Base-by-base conservation (phyloP, 176 grass and related monocot genomes). In the Bromus sterilis region DNA sequence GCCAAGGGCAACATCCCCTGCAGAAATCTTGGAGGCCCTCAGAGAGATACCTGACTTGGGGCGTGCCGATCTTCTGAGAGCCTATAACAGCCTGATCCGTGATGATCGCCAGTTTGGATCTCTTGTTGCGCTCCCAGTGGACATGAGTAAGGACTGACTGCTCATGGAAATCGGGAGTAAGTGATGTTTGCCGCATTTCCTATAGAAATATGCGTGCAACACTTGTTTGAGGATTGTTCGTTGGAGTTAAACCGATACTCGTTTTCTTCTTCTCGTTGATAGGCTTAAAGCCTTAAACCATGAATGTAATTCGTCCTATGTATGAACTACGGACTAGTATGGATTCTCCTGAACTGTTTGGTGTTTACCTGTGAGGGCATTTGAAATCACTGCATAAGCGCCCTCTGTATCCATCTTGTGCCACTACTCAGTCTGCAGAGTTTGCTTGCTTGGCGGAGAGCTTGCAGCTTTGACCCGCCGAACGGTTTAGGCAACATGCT, bases 131-230 rank as follows among this genome's bases (percentile, higher is more conserved):
- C 70, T 83, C 29, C 80, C 70, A 18, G 1, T 13, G 9, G 57
- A 48, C 21, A 51, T 75, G 69, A 75, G 80, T 69, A 83, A 64
- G 30, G 80, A 83, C 12, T 83, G 57, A 68, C 39, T 82, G 39
- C 80, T 71, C 35, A 44, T 82, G 79, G 79, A 82, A 21, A 41
- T 31, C 5, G 51, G 3, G 3, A 59, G 32, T 3, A 42, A 82
- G 51, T 81, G 65, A 70, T 6, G 15, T 25, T 30, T 21, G 26
- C 13, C 15, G 15, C 15, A 26, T 71, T 71, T n/a, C 39, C 40
- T 16, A 12, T 39, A 71, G 67, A 39, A 71, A 24, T 13, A 28
- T 13, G 36, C 11, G 6, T 23, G 5, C 21, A 14, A 2, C 10
- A 40, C 65, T 24, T 7, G 35, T 9, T 42, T 44, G 40, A 14